Evolutionary conservation across 495 filamentous ascomycete genomes (phyloP).

Genomic region (Hypoxylon rickii): DNA sequence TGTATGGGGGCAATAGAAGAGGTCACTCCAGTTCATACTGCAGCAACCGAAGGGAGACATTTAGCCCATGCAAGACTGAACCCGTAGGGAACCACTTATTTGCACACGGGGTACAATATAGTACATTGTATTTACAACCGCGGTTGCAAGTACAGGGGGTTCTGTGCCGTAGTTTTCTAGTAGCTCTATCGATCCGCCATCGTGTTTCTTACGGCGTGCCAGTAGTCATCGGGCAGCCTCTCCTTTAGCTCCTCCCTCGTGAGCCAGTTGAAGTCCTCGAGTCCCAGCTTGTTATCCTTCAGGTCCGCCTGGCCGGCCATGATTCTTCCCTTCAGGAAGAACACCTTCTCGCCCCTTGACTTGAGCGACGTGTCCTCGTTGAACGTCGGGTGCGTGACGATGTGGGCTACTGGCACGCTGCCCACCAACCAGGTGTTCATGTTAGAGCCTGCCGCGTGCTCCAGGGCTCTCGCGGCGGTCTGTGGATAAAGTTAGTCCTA

Average conservation of each 20-base stretch:
- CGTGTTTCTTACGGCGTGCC: slow-evolving; percentile 75
- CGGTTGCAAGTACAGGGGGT: slow-evolving; percentile 16
- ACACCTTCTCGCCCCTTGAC: slow-evolving; percentile 73
- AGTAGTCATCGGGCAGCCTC: slow-evolving; percentile 67
- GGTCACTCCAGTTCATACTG: no score
- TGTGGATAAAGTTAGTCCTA: slow-evolving; percentile 43
- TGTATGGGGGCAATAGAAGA: no score
- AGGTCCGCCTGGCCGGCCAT: slow-evolving; percentile 95
- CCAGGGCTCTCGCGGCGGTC: slow-evolving; percentile 80
- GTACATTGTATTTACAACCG: slow-evolving; percentile 31
- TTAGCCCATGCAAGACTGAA: no score
- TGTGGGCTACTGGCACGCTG: slow-evolving; percentile 83
- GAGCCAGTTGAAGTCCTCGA: slow-evolving; percentile 89
- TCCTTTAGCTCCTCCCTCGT: slow-evolving; percentile 82
- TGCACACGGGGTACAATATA: slow-evolving; percentile 12
- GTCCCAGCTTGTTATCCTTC: slow-evolving; percentile 67
- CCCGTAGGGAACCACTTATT: no score
- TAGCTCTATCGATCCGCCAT: slow-evolving; percentile 66
- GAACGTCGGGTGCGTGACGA: slow-evolving; percentile 54
- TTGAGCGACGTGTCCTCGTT: slow-evolving; percentile 42
- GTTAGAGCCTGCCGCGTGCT: slow-evolving; percentile 80
- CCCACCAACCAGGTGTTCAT: slow-evolving; percentile 99
- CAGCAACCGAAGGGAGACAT: no score
- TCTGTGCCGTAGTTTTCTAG: slow-evolving; percentile 1
- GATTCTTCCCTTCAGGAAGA: slow-evolving; percentile 94